Evolutionary conservation across 495 filamentous ascomycete species (phyloP).

Genomic region (Trichoderma virens): DNA sequence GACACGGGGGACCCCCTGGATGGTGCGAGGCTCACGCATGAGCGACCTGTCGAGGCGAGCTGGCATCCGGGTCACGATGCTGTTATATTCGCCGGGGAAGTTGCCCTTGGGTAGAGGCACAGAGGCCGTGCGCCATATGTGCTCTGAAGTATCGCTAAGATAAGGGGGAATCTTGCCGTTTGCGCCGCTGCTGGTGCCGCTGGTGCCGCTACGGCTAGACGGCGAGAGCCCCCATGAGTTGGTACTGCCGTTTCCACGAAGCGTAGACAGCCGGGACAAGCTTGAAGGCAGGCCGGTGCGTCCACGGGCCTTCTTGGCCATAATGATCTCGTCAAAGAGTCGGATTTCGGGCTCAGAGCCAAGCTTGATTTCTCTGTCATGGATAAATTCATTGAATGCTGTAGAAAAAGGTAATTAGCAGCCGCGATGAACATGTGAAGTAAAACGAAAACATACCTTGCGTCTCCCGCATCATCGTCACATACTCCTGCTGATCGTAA

Average conservation of each 20-base stretch:
- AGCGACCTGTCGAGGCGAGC: constrained; percentile 75
- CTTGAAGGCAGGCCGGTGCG: constrained; percentile 42
- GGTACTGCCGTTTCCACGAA: constrained; percentile 30
- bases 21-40: constrained; percentile 80
- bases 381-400: constrained; percentile 96
- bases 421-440: too few species aligned
- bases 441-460: constrained; percentile 83
- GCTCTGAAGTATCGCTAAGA: constrained; percentile 77
- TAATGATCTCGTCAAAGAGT: constrained; percentile 91
- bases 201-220: not conserved
- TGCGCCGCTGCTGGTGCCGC: constrained; percentile 34
- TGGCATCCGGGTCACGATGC: constrained; percentile 53
- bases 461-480: constrained; percentile 79
- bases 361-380: constrained; percentile 68
- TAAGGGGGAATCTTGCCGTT: constrained; percentile 53
- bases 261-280: constrained; percentile 45
- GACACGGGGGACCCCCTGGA: constrained; percentile 64
- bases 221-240: not conserved
- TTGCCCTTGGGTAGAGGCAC: constrained; percentile 68
- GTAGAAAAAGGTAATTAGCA: constrained; percentile 12
- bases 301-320: constrained; percentile 88
- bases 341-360: constrained; percentile 58
- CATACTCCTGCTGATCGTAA: constrained; percentile 83
- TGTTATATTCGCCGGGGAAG: constrained; percentile 58
- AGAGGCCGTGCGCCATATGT: constrained; percentile 85